Conservation (phyloP, 2,329 filamentous ascomycete genomes). For the Colletotrichum acutatum region DNA sequence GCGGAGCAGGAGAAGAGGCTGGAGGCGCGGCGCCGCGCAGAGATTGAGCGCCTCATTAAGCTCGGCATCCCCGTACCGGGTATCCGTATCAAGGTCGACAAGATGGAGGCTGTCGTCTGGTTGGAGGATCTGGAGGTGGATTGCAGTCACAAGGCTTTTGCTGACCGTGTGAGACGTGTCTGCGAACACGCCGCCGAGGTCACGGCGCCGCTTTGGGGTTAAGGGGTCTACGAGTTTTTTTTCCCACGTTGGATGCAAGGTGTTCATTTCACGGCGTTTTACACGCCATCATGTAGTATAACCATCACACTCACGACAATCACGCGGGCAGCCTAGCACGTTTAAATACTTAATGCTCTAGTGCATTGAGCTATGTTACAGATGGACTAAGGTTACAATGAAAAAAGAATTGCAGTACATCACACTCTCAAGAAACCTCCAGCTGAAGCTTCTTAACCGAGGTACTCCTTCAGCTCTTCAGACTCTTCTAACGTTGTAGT, state of each 20-base stretch:
- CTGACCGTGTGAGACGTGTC: slow-evolving; percentile 87
- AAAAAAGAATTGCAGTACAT: slow-evolving; percentile 25
- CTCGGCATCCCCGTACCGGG: slow-evolving; percentile 93
- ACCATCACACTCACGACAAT: slow-evolving; percentile 23
- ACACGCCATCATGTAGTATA: slow-evolving; percentile 3
- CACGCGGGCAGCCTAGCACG: background rate
- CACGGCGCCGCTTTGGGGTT: slow-evolving; percentile 78
- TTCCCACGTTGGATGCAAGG: background rate
- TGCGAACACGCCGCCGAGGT: slow-evolving; percentile 92
- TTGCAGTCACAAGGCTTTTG: slow-evolving; percentile 80
- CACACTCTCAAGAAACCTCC: background rate
- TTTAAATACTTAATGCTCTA: slow-evolving; percentile 24
- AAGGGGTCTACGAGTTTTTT: background rate
- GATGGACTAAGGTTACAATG: slow-evolving; percentile 35
- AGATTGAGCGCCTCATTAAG: slow-evolving; percentile 82
- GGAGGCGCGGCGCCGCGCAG: slow-evolving; percentile 68
- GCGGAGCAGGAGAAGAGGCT: slow-evolving; percentile 51
- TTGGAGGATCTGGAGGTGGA: slow-evolving; percentile 92
- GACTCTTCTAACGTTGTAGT: slow-evolving; percentile 86
- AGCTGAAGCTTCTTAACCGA: slow-evolving; percentile 51
- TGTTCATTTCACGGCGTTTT: slow-evolving; percentile 3
- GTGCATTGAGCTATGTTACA: slow-evolving; percentile 37
- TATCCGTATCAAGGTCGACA: slow-evolving; percentile 87
- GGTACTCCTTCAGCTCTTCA: slow-evolving; percentile 67
- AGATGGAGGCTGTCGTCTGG: slow-evolving; percentile 89